phyloP scores from a whole-genome alignment of 345 rosid species.

The Gossypium turneri region DNA sequence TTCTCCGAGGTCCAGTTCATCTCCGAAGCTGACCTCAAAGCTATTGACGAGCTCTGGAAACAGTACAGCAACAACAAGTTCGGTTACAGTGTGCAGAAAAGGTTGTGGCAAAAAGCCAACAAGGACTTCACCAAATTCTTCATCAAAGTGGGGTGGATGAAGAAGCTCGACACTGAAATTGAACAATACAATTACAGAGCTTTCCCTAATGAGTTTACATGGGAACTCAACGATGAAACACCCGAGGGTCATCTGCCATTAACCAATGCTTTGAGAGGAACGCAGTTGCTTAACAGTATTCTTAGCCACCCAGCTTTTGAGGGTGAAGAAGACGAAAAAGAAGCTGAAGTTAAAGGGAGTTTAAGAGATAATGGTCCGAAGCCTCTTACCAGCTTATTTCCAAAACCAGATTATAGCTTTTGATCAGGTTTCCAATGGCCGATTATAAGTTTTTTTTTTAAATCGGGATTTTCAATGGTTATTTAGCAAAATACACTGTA shows the following conservation, averaged over 20 bases:
- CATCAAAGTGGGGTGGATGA: slow-evolving; percentile 91
- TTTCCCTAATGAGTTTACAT: slow-evolving; percentile 72
- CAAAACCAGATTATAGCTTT: slow-evolving; percentile 62
- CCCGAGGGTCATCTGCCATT: slow-evolving; percentile 89
- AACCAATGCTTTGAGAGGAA: slow-evolving; percentile 91
- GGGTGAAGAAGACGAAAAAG: slow-evolving; percentile 27
- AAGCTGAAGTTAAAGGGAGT: slow-evolving; percentile 16
- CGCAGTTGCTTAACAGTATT: slow-evolving; percentile 58
- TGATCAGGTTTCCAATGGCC: slow-evolving; percentile 11
- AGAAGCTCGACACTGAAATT: slow-evolving; percentile 80
- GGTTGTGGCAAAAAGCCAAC: slow-evolving; percentile 52
- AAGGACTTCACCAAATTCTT: slow-evolving; percentile 77
- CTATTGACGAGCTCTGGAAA: slow-evolving; percentile 77
- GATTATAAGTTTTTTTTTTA: too few relatives aligned
- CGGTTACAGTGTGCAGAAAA: slow-evolving; percentile 84
- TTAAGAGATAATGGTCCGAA: slow-evolving; percentile 21
- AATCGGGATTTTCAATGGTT: background rate
- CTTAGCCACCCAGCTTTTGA: slow-evolving; percentile 83
- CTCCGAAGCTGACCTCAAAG: slow-evolving; percentile 48
- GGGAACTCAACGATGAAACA: slow-evolving; percentile 76
- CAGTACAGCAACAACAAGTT: slow-evolving; percentile 61
- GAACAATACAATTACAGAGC: slow-evolving; percentile 83
- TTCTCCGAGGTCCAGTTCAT: slow-evolving; percentile 93
- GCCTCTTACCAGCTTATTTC: slow-evolving; percentile 31
- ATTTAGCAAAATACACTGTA: slow-evolving; percentile 5